These are phyloP conservation scores for Talaromyces borbonicus DNA, from an alignment of 495 filamentous ascomycete genomes.

Conservation along the genomic window DNA sequence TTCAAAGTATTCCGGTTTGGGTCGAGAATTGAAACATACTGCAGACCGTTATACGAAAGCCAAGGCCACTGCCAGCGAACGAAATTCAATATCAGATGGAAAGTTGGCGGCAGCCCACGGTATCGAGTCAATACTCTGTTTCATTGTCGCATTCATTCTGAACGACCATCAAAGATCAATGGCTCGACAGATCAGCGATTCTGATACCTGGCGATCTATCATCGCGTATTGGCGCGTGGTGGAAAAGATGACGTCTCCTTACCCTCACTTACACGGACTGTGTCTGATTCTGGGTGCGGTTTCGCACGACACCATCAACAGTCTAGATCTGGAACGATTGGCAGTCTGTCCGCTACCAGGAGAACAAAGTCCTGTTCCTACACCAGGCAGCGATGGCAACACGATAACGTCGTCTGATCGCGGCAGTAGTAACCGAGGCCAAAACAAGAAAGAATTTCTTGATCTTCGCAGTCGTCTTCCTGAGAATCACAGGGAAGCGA, in stretches of 20 bases:
- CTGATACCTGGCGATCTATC: conserved; percentile 38
- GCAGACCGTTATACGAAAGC: conserved; percentile 27
- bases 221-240: conserved; percentile 39
- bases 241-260: conserved; percentile 26
- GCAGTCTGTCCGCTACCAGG: conserved; percentile 28
- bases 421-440: conserved; percentile 25
- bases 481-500: conserved; percentile 32
- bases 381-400: conserved; percentile 29
- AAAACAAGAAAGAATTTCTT: conserved; percentile 25
- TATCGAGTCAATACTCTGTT: conserved; percentile 40
- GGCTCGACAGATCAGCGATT: conserved; percentile 28
- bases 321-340: conserved; percentile 37
- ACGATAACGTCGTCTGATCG: conserved; percentile 9
- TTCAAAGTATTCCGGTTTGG: conserved; percentile 29
- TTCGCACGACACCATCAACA: conserved; percentile 36
- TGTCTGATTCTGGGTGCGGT: conserved; percentile 38
- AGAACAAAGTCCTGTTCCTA: conserved; percentile 29
- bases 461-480: conserved; percentile 31
- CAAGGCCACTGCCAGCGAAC: conserved; percentile 17
- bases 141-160: conserved; percentile 39
- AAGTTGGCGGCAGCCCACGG: conserved; percentile 35
- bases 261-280: conserved; percentile 31
- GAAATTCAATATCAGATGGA: conserved; percentile 21
- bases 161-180: conserved; percentile 30
- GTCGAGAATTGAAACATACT: conserved; percentile 40